Evolutionary conservation across 345 rosid genomes (phyloP).

Genomic region (Gossypium anomalum): DNA sequence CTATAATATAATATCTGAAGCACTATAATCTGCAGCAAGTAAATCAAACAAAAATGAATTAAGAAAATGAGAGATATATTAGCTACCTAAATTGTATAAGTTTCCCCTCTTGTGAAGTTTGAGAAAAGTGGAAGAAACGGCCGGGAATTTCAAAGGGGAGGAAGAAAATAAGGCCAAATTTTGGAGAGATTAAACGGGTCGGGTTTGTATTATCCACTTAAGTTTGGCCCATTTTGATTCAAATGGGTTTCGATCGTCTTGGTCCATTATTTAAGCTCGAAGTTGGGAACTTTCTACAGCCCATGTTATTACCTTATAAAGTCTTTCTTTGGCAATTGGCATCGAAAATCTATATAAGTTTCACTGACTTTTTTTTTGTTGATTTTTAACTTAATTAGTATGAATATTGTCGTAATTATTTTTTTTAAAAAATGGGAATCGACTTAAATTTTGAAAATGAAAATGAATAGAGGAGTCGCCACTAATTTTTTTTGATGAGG

Average conservation of each 20-base stretch:
- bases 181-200: neutral
- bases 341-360: too few relatives aligned
- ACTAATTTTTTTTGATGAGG: too few relatives aligned
- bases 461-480: too few relatives aligned
- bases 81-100: neutral
- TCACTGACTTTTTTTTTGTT: too few relatives aligned
- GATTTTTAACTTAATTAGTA: too few relatives aligned
- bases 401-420: too few relatives aligned
- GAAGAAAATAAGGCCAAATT: neutral
- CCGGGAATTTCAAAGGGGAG: neutral
- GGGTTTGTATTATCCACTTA: neutral
- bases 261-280: neutral
- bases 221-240: neutral
- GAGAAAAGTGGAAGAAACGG: neutral
- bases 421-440: too few relatives aligned
- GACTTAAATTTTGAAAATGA: too few relatives aligned
- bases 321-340: too few relatives aligned
- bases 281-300: neutral
- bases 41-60: neutral
- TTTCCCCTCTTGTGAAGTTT: neutral
- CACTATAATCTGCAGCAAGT: neutral
- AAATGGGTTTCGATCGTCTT: neutral
- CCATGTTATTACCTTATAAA: too few relatives aligned
- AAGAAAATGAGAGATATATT: neutral
- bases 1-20: neutral